phyloP scores from a whole-genome alignment of 306 rosid genomes.

The Hippophae tibetana region DNA sequence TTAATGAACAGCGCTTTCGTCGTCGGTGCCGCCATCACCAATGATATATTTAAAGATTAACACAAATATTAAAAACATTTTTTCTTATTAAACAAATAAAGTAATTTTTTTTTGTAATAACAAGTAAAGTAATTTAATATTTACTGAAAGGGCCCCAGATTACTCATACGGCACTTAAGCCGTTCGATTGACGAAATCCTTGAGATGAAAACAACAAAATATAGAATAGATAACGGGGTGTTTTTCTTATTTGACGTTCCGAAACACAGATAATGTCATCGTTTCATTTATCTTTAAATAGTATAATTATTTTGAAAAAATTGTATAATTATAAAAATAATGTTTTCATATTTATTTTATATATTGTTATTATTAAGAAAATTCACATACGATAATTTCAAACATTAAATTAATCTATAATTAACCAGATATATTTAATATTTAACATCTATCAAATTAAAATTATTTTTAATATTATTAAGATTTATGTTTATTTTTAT shows the following conservation, averaged over 20 bases:
- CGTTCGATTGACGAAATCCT: conserved; percentile 17
- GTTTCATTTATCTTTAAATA: too few relatives aligned
- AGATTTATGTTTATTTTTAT: conserved; percentile 2
- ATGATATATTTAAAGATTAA: background rate
- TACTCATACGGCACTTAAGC: background rate
- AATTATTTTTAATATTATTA: conserved; percentile 3
- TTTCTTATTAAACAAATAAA: background rate
- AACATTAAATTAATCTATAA: conserved; percentile 14
- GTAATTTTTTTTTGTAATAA: background rate
- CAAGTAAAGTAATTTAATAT: too few relatives aligned
- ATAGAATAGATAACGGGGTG: too few relatives aligned
- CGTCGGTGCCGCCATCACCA: conserved; percentile 53
- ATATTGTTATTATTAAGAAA: too few relatives aligned
- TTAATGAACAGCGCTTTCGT: conserved; percentile 30
- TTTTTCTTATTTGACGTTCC: too few relatives aligned
- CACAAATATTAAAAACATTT: background rate
- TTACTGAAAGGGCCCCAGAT: conserved; percentile 10
- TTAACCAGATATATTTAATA: conserved; percentile 6
- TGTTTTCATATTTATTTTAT: too few relatives aligned
- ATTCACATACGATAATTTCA: background rate
- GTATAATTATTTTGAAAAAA: too few relatives aligned
- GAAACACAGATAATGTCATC: too few relatives aligned
- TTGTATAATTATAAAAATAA: too few relatives aligned
- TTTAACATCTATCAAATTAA: conserved; percentile 13
- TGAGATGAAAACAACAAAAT: background rate